phyloP scores from a whole-genome alignment of 1,284 basidiomycete species.

The Phylloporus gajari region DNA sequence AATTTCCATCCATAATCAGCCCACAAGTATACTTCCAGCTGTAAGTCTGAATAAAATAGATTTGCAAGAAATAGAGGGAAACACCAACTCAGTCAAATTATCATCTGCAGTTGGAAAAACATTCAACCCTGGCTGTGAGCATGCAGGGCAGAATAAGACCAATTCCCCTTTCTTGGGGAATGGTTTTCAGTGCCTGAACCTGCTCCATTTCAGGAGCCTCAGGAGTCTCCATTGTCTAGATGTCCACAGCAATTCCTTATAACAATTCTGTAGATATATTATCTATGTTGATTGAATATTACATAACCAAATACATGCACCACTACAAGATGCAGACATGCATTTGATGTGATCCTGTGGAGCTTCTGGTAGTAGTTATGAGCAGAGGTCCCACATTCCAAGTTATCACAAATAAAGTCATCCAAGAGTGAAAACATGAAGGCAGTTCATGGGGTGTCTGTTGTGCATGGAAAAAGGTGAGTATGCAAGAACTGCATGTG shows the following conservation, averaged over 20 bases:
- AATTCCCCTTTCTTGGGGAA: not conserved
- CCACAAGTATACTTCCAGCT: no score
- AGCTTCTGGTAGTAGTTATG: not conserved
- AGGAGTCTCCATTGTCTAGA: constrained; percentile 14
- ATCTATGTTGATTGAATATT: no score
- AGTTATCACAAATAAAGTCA: not conserved
- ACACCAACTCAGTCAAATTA: not conserved
- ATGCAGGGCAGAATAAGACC: not conserved
- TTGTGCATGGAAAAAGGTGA: not conserved
- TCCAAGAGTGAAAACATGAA: not conserved
- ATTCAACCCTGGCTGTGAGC: not conserved
- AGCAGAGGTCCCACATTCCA: constrained; percentile 1
- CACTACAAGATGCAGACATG: no score
- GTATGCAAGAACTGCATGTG: not conserved
- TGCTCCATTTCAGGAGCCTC: constrained; percentile 17
- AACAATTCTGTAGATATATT: not conserved
- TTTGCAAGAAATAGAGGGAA: not conserved
- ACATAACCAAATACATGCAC: no score
- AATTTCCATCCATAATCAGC: no score
- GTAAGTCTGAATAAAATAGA: no score
- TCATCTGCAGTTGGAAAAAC: not conserved
- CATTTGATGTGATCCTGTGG: not conserved
- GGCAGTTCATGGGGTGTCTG: not conserved
- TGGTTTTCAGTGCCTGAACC: not conserved
- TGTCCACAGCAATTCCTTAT: constrained; percentile 19